Conservation (phyloP, 129 eudicot genomes). For the Helichrysum umbraculigerum region DNA sequence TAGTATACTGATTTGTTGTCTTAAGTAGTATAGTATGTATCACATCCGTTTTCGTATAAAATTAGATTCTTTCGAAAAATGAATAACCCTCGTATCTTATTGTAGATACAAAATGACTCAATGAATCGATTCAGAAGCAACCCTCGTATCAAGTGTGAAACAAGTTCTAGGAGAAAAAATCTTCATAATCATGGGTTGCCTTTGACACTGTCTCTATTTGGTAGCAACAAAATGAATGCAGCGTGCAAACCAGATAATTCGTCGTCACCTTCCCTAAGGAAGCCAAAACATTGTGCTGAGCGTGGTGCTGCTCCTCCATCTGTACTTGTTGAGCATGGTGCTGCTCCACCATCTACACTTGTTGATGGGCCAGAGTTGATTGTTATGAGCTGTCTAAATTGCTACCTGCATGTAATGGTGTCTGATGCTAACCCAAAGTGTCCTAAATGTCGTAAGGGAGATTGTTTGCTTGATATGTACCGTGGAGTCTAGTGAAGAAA, state of each 20-base stretch:
- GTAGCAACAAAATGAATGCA: not conserved
- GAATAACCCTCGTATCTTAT: not conserved
- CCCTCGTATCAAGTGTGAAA: not conserved
- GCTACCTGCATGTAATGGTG: conserved; percentile 36
- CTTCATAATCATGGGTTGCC: not conserved
- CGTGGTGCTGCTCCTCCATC: not conserved
- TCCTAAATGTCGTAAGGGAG: conserved; percentile 27
- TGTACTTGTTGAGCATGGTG: not conserved
- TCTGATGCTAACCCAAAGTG: conserved; percentile 25
- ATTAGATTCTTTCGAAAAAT: not conserved
- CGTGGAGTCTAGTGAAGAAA: conserved; percentile 14
- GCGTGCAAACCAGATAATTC: not conserved
- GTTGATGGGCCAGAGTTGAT: not conserved
- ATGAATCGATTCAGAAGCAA: not conserved
- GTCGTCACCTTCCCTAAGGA: not conserved
- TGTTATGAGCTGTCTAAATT: conserved; percentile 22
- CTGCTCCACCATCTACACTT: not conserved
- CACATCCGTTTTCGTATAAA: not conserved
- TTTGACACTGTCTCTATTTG: not conserved
- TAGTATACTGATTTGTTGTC: not conserved
- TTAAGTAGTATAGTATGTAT: too few species aligned
- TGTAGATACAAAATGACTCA: conserved; percentile 9
- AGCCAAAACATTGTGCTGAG: not conserved
- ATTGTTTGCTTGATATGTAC: conserved; percentile 24
- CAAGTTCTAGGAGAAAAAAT: not conserved